phyloP scores from a whole-genome alignment of 2,329 filamentous ascomycete species.

The Exophiala viscosa region DNA sequence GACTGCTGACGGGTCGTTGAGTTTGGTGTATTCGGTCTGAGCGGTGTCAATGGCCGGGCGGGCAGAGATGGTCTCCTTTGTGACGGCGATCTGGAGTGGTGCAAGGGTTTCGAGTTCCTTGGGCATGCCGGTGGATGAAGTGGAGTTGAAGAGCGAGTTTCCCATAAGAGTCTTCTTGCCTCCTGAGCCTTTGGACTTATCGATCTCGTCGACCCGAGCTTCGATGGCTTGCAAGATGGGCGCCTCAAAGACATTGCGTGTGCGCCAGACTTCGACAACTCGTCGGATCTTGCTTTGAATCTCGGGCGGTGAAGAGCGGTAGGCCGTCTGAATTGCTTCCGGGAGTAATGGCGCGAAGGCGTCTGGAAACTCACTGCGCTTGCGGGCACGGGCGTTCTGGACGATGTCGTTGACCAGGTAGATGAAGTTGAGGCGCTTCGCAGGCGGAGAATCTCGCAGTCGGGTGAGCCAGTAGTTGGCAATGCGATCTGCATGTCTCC shows the following conservation, averaged over 20 bases:
- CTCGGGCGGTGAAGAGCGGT: conserved; percentile 81
- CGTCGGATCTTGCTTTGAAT: conserved; percentile 82
- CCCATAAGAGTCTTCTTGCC: conserved; percentile 56
- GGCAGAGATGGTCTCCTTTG: conserved; percentile 66
- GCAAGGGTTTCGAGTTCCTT: conserved; percentile 74
- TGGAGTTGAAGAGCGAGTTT: conserved; percentile 66
- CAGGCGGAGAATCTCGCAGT: conserved; percentile 78
- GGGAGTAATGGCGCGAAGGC: conserved; percentile 90
- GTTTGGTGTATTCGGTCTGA: conserved; percentile 77
- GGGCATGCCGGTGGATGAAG: conserved; percentile 56
- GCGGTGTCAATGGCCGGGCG: conserved; percentile 67
- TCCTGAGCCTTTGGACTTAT: conserved; percentile 47
- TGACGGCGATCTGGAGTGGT: conserved; percentile 66
- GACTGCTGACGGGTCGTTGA: conserved; percentile 66
- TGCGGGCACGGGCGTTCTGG: conserved; percentile 89
- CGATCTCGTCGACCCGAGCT: conserved; percentile 66
- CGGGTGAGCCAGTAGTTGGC: conserved; percentile 88
- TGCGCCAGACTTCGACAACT: conserved; percentile 92
- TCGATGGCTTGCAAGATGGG: conserved; percentile 80
- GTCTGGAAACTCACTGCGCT: conserved; percentile 86
- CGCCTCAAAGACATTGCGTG: conserved; percentile 76
- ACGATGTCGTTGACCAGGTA: conserved; percentile 97
- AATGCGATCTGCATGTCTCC: conserved; percentile 86
- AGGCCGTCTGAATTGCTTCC: conserved; percentile 84
- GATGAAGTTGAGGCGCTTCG: conserved; percentile 83